These are phyloP conservation scores for Coelastrella sp. DNA, from an alignment of 139 green algal genomes.

Conservation along the genomic window DNA sequence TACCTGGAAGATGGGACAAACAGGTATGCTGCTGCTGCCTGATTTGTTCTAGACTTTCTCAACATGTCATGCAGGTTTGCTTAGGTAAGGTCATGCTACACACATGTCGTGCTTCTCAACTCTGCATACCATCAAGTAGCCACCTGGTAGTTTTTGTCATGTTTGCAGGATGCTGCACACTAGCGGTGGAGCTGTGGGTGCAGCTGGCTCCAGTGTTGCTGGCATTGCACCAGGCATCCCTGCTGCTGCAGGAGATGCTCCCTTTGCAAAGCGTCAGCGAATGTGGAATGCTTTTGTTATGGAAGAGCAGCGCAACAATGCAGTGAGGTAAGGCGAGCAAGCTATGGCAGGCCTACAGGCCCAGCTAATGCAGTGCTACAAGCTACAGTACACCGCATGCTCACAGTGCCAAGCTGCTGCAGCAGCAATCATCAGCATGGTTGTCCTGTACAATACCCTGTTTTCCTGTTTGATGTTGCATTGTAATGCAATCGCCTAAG, in stretches of 20 bases:
- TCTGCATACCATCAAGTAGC: neutral
- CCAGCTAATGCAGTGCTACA: too few relatives aligned
- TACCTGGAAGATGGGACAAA: slow-evolving; percentile 30
- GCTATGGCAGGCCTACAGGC: too few relatives aligned
- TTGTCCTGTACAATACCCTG: too few relatives aligned
- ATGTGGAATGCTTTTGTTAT: slow-evolving; percentile 73
- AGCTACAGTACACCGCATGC: too few relatives aligned
- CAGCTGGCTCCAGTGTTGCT: slow-evolving; percentile 13
- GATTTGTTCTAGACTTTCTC: too few relatives aligned
- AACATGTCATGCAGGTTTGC: too few relatives aligned
- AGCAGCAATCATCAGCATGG: neutral
- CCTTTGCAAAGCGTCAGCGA: slow-evolving; percentile 74
- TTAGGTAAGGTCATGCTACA: too few relatives aligned
- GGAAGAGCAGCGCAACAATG: slow-evolving; percentile 73
- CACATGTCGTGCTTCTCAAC: too few relatives aligned
- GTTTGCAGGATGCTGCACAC: neutral
- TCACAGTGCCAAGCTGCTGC: too few relatives aligned
- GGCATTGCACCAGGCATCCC: neutral
- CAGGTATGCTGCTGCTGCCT: neutral
- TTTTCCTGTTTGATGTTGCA: too few relatives aligned
- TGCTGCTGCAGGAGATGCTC: slow-evolving; percentile 26
- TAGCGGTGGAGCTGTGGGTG: neutral
- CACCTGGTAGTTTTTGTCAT: neutral
- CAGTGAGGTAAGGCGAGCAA: slow-evolving; percentile 41
- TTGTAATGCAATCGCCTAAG: too few relatives aligned